Conservation (phyloP, 176 grass and related monocot species). For the Oropetium thomaeum region DNA sequence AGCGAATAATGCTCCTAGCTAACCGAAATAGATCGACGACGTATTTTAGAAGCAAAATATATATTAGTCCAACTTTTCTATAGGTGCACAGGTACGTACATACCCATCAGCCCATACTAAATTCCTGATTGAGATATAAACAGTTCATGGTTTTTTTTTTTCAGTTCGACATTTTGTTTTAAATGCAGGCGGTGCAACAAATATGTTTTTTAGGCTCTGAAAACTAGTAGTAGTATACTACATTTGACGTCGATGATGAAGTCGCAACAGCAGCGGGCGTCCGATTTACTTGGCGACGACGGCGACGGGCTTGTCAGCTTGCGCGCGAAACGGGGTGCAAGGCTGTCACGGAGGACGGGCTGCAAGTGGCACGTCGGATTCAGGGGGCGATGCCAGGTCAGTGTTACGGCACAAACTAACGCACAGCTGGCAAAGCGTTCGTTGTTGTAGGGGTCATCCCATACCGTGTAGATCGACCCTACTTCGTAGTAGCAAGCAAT, state of each 20-base stretch:
- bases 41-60: constrained; percentile 50
- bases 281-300: constrained; percentile 40
- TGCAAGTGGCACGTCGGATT: constrained; percentile 64
- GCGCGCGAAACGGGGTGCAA: background rate
- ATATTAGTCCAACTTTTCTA: background rate
- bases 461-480: too few relatives aligned
- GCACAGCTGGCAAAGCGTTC: constrained; percentile 9
- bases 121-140: background rate
- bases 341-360: background rate
- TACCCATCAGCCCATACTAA: background rate
- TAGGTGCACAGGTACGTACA: background rate
- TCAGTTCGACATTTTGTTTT: too few relatives aligned
- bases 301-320: constrained; percentile 33
- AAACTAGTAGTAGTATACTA: too few relatives aligned
- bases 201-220: too few relatives aligned
- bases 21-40: constrained; percentile 1
- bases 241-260: too few relatives aligned
- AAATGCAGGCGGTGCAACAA: background rate
- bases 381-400: constrained; percentile 47
- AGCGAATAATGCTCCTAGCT: constrained; percentile 16
- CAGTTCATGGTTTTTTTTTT: background rate
- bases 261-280: constrained; percentile 21
- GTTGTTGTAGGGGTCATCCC: too few relatives aligned
- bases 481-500: too few relatives aligned
- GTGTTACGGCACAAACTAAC: constrained; percentile 23